Conservation (phyloP, 345 rosid genomes). For the Euphorbia peplus region DNA sequence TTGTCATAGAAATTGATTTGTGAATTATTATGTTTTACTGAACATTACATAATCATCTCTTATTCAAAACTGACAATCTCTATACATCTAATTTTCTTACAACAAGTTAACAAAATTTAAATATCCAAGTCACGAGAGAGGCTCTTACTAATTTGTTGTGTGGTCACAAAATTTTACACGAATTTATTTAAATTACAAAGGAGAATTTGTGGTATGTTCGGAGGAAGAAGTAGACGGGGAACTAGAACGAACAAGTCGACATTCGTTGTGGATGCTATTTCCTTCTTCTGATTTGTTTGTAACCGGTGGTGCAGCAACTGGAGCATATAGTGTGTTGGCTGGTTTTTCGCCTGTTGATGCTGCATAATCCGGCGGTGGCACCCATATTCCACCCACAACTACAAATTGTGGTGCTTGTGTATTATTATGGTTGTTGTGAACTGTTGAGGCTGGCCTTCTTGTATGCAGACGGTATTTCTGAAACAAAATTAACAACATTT, state of each 20-base stretch:
- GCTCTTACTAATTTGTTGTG: conserved; percentile 4
- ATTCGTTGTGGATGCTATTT: conserved; percentile 41
- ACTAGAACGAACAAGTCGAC: conserved; percentile 38
- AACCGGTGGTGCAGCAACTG: conserved; percentile 31
- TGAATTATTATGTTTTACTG: too few relatives aligned
- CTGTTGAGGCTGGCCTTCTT: conserved; percentile 57
- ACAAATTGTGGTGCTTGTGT: conserved; percentile 71
- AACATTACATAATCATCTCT: not conserved
- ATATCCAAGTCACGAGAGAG: not conserved
- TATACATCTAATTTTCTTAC: conserved; percentile 9
- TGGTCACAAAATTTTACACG: conserved; percentile 40
- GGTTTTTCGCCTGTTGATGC: conserved; percentile 31
- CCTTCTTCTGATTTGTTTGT: conserved; percentile 44
- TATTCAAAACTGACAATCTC: conserved; percentile 14
- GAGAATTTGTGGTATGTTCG: conserved; percentile 55
- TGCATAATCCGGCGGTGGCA: conserved; percentile 59
- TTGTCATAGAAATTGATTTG: too few relatives aligned
- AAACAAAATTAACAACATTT: not conserved
- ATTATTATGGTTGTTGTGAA: conserved; percentile 40
- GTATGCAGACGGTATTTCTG: conserved; percentile 95
- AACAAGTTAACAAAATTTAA: not conserved
- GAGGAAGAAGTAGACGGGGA: conserved; percentile 74
- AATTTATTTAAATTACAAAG: conserved; percentile 17
- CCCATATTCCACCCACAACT: conserved; percentile 93
- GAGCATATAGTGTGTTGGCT: conserved; percentile 41